Evolutionary conservation across 495 filamentous ascomycete genomes (phyloP), one percentile per base, ranked within the genome.

Genomic region (Glutinoglossum americanum): DNA sequence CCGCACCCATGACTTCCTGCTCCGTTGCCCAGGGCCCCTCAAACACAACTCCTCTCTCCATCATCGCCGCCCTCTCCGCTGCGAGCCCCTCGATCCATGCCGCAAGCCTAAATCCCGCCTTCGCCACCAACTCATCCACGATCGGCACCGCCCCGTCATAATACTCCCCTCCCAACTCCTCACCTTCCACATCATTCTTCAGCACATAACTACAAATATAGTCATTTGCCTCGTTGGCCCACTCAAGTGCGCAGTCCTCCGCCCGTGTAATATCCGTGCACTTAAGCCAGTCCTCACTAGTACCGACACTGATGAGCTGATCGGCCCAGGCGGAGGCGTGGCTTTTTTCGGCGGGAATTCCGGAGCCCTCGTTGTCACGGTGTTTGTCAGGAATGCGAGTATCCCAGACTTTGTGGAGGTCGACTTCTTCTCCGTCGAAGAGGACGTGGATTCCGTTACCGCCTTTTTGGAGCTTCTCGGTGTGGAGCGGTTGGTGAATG

Each of bases 61-160:
- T n/a, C n/a, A 23, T 23, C n/a, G 21, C 21, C 1, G 47, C 9
- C 47, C 47, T 49, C 19, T 49, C 10, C 3, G 47, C 19, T n/a
- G 47, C 47, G 8, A 49, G 19, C 2, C 19, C 47, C 3, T 49
- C 19, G 8, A 49, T 49, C 47, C 47, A 49, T n/a, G 65, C 25
- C 84, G 76, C 47, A 49, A 49, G 47, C n/a, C 47, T 49, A 61
- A 81, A 88, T 11, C 85, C 85, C 10, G 79, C 85, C 64, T 80
- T 82, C 1, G 84, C 85, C 62, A 94, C 75, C 67, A 85, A 79
- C 60, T 79, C 60, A 70, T 90, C 79, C 44, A 92, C 72, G 49
- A 83, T 75, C 21, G 75, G 76, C 19, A 76, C 69, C 15, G 80
- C 77, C 19, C 70, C 71, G 49, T 82, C 70, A 63, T 80, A 83